Conservation (phyloP, 169 alveolate genomes). For the Plasmodium reichenowi region DNA sequence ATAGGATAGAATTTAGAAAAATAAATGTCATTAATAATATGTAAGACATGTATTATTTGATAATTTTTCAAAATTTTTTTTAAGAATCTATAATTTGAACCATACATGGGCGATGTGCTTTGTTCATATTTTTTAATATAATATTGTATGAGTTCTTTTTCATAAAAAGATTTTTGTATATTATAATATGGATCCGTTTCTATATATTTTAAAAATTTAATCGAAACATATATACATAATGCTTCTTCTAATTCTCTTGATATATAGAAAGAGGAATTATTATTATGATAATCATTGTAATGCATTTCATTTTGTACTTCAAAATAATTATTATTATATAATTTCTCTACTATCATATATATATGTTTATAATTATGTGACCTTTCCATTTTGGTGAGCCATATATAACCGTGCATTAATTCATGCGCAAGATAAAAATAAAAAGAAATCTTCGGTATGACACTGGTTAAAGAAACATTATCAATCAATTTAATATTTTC, state of each 20-base stretch:
- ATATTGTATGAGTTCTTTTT: slow-evolving; percentile 14
- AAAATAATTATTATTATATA: not conserved
- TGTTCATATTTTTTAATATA: slow-evolving; percentile 21
- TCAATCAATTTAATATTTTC: slow-evolving; percentile 33
- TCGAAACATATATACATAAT: slow-evolving; percentile 27
- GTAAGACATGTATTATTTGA: slow-evolving; percentile 9
- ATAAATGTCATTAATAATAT: slow-evolving; percentile 25
- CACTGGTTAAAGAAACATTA: slow-evolving; percentile 26
- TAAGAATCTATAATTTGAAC: slow-evolving; percentile 15
- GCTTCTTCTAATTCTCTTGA: slow-evolving; percentile 53
- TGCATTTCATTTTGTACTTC: not conserved
- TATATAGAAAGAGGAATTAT: slow-evolving; percentile 27
- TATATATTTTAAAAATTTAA: slow-evolving; percentile 22
- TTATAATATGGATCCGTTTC: not conserved
- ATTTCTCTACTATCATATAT: slow-evolving; percentile 1
- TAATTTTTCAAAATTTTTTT: slow-evolving; percentile 27
- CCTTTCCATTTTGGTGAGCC: slow-evolving; percentile 13
- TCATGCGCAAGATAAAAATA: slow-evolving; percentile 41
- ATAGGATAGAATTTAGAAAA: slow-evolving; percentile 30
- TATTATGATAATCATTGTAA: slow-evolving; percentile 7
- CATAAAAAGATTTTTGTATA: slow-evolving; percentile 6
- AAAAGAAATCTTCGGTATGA: slow-evolving; percentile 35
- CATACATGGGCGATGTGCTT: slow-evolving; percentile 39
- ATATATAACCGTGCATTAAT: slow-evolving; percentile 41
- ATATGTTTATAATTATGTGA: slow-evolving; percentile 9